Conservation (phyloP, 495 filamentous ascomycete species). For the Aspergillus kassunensis region DNA sequence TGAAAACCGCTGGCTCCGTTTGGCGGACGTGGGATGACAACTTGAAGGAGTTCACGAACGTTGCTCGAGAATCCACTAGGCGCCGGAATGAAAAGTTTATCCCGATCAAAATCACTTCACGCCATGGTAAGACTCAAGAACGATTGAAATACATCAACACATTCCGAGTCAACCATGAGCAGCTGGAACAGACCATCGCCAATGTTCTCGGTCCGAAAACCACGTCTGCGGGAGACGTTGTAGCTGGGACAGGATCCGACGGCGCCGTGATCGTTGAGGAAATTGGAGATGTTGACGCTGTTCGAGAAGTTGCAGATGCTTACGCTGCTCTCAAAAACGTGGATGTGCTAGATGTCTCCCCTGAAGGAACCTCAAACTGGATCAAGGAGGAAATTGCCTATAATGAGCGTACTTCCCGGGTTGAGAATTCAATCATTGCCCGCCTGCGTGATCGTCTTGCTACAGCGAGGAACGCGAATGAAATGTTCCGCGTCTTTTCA, state of each 20-base stretch:
- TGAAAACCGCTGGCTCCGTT: constrained; percentile 77
- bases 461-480: constrained; percentile 91
- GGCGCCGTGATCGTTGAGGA: constrained; percentile 77
- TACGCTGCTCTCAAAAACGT: constrained; percentile 91
- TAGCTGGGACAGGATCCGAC: constrained; percentile 43
- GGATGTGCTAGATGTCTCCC: constrained; percentile 87
- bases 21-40: constrained; percentile 93
- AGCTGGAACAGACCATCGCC: constrained; percentile 90
- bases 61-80: constrained; percentile 87
- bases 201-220: constrained; percentile 81
- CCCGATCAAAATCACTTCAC: constrained; percentile 86
- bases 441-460: constrained; percentile 88
- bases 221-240: constrained; percentile 41
- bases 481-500: constrained; percentile 99
- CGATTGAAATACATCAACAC: constrained; percentile 87
- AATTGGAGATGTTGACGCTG: constrained; percentile 96
- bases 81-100: constrained; percentile 95
- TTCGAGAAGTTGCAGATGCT: constrained; percentile 90
- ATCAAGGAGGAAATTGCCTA: constrained; percentile 89
- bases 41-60: constrained; percentile 94
- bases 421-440: constrained; percentile 98
- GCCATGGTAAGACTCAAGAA: constrained; percentile 81
- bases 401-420: constrained; percentile 91
- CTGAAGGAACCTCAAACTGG: constrained; percentile 85
- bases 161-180: constrained; percentile 94